phyloP scores from a whole-genome alignment of 148 eudicot species.

The Amaranthus hypochondriacus region DNA sequence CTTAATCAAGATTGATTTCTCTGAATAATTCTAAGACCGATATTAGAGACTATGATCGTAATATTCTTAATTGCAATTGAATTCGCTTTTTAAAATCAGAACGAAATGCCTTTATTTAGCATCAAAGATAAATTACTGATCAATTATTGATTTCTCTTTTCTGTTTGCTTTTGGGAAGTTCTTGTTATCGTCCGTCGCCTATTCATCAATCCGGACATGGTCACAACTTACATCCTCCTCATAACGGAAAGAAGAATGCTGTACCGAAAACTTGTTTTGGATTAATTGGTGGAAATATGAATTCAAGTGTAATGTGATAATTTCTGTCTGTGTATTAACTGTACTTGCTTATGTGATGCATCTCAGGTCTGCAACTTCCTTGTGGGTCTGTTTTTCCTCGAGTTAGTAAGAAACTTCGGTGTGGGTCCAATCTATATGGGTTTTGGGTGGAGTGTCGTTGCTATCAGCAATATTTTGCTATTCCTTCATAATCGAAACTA shows the following conservation, averaged over 20 bases:
- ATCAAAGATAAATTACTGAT: neutral
- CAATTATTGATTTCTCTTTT: neutral
- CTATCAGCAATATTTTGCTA: conserved; percentile 56
- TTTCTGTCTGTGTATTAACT: neutral
- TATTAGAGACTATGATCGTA: neutral
- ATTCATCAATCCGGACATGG: too few relatives aligned
- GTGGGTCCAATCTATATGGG: conserved; percentile 57
- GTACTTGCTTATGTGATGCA: neutral
- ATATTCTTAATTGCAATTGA: neutral
- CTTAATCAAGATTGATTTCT: too few relatives aligned
- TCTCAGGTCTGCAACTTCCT: conserved; percentile 71
- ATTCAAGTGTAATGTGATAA: too few relatives aligned
- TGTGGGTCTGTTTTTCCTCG: conserved; percentile 75
- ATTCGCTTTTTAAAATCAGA: neutral
- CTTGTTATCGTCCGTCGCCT: neutral
- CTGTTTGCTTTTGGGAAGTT: neutral
- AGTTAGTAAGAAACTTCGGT: conserved; percentile 60
- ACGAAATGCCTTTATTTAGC: neutral
- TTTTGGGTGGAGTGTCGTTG: conserved; percentile 66
- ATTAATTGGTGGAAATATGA: too few relatives aligned
- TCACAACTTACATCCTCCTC: too few relatives aligned
- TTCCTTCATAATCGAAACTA: conserved; percentile 56
- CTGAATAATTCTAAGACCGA: neutral
- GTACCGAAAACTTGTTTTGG: too few relatives aligned
- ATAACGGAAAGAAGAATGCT: too few relatives aligned